Percentiles rank a stretch among this genome's conserved stretches.
These are phyloP conservation scores for Podaxis mareebaensis DNA, from an alignment of 768 basidiomycete species.

Conservation along the genomic window DNA sequence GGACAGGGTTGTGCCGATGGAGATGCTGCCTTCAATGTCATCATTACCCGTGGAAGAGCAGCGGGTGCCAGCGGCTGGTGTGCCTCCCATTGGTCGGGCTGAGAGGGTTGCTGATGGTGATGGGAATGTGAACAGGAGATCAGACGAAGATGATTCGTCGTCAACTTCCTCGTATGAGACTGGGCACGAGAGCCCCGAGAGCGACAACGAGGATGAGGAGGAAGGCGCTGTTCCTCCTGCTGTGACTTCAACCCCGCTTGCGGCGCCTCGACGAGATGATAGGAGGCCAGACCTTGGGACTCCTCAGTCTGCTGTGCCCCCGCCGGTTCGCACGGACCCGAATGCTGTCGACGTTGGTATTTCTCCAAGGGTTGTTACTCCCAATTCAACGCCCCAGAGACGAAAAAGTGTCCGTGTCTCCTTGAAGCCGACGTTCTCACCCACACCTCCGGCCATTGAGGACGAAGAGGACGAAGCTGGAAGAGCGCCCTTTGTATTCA, in stretches of 20 bases:
- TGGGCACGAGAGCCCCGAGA: conserved; percentile 51
- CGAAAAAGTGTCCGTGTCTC: conserved; percentile 81
- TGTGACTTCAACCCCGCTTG: neutral
- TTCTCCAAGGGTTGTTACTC: neutral
- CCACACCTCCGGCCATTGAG: conserved; percentile 65
- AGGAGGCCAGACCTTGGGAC: conserved; percentile 19
- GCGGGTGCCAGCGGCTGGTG: neutral
- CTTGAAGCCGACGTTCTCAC: conserved; percentile 72
- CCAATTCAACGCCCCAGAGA: conserved; percentile 28
- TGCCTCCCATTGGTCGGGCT: neutral
- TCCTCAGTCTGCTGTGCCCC: neutral
- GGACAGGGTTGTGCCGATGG: conserved; percentile 3
- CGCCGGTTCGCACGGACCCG: neutral
- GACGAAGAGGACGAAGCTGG: conserved; percentile 44
- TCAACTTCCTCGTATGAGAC: conserved; percentile 71
- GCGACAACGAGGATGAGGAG: conserved; percentile 10
- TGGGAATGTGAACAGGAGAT: neutral
- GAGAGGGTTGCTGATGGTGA: neutral
- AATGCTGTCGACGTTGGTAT: neutral
- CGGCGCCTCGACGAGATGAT: conserved; percentile 4
- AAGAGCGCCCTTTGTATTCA: conserved; percentile 24
- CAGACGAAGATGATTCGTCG: conserved; percentile 36
- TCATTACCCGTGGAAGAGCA: conserved; percentile 2
- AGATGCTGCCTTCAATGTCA: conserved; percentile 1
- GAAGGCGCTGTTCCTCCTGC: conserved; percentile 4